Percentiles rank a stretch among this genome's conserved stretches.
These are phyloP conservation scores for Alopecurus myosuroides DNA, from an alignment of 176 grass and related monocot species.

Conservation along the genomic window DNA sequence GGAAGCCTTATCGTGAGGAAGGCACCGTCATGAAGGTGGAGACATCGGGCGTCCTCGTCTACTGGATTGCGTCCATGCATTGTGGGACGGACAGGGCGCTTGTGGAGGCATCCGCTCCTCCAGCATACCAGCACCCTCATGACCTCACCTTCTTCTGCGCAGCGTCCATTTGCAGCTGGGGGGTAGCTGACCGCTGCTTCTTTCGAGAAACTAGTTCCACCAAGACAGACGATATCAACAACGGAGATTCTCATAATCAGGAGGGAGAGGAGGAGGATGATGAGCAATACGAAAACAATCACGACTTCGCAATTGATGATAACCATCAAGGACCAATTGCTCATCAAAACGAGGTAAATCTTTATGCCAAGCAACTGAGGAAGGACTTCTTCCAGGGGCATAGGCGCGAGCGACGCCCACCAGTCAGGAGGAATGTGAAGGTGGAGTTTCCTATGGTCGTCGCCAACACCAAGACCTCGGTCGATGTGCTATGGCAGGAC, in stretches of 20 bases:
- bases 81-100: neutral
- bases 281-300: neutral
- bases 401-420: neutral
- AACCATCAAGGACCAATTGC: neutral
- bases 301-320: neutral
- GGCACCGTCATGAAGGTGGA: neutral
- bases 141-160: neutral
- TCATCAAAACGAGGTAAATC: neutral
- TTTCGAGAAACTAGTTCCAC: neutral
- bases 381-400: neutral
- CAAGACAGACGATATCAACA: neutral
- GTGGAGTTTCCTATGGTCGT: neutral
- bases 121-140: neutral
- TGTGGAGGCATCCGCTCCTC: neutral
- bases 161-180: neutral
- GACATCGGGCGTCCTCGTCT: neutral
- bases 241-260: neutral
- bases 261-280: neutral
- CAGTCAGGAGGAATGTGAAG: neutral
- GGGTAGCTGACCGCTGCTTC: neutral
- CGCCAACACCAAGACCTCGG: neutral
- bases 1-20: neutral
- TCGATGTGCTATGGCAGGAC: neutral
- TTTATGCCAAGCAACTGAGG: neutral
- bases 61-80: neutral